phyloP scores from a whole-genome alignment of 1,139 yeast genomes.

The Trichomonascaceae sp. region DNA sequence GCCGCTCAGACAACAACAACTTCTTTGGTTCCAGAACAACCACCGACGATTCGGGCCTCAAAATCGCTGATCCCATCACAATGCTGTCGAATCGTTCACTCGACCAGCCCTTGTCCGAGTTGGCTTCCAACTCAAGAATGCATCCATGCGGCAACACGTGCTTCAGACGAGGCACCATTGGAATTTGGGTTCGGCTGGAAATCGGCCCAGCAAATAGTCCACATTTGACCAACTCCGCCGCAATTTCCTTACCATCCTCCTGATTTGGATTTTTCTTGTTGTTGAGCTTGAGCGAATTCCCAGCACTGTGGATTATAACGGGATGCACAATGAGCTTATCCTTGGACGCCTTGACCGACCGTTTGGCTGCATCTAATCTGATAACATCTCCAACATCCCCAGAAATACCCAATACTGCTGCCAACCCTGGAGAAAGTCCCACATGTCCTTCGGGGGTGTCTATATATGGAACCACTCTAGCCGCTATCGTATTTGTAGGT shows the following conservation, averaged over 20 bases:
- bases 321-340: slow-evolving; percentile 37
- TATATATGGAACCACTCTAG: slow-evolving; percentile 34
- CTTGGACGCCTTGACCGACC: slow-evolving; percentile 29
- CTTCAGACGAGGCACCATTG: slow-evolving; percentile 33
- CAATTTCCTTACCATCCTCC: slow-evolving; percentile 1
- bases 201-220: slow-evolving; percentile 12
- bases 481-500: slow-evolving; percentile 36
- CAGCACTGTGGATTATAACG: slow-evolving; percentile 33
- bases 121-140: slow-evolving; percentile 37
- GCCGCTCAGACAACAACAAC: neutral
- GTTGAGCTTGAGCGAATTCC: slow-evolving; percentile 18
- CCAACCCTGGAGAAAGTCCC: slow-evolving; percentile 43
- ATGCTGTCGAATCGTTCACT: slow-evolving; percentile 27
- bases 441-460: slow-evolving; percentile 34
- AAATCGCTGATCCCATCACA: slow-evolving; percentile 42
- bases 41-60: slow-evolving; percentile 39
- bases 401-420: slow-evolving; percentile 42
- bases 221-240: neutral
- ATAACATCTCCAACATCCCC: slow-evolving; percentile 41
- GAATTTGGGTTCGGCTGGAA: slow-evolving; percentile 22
- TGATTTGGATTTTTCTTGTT: slow-evolving; percentile 13
- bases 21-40: too few species aligned
- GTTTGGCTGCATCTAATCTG: slow-evolving; percentile 36
- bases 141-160: slow-evolving; percentile 50
- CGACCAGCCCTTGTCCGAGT: slow-evolving; percentile 29